These are phyloP conservation scores for Pseudozyma pruni DNA, from an alignment of 1,284 basidiomycete species.

Conservation along the genomic window DNA sequence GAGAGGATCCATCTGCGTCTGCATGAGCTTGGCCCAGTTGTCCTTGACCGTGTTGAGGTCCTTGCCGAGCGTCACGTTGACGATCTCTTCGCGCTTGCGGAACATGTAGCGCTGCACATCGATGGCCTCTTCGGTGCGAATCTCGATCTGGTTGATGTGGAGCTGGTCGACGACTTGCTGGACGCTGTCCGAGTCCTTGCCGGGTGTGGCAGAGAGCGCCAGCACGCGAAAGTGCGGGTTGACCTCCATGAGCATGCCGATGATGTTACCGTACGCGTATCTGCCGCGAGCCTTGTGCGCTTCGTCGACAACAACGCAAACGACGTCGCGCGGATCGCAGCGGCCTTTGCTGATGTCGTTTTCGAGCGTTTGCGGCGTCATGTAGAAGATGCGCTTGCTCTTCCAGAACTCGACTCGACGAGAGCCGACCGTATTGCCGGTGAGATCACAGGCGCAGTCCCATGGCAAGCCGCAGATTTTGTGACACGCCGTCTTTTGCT, in stretches of 20 bases:
- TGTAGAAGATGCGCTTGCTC: conserved; percentile 91
- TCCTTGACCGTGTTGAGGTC: conserved; percentile 60
- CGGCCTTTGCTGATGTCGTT: conserved; percentile 83
- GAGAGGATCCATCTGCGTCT: conserved; percentile 51
- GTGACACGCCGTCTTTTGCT: conserved; percentile 88
- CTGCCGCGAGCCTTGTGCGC: conserved; percentile 93
- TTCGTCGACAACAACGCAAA: conserved; percentile 90
- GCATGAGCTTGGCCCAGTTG: conserved; percentile 67
- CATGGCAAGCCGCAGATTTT: conserved; percentile 92
- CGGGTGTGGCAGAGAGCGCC: conserved; percentile 95
- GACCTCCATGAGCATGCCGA: conserved; percentile 89
- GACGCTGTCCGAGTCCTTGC: conserved; percentile 83
- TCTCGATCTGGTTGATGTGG: conserved; percentile 96
- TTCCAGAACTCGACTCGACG: conserved; percentile 74
- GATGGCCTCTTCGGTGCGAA: conserved; percentile 88
- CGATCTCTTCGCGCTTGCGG: conserved; percentile 73
- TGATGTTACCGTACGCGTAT: conserved; percentile 89
- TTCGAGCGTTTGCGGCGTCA: conserved; percentile 94
- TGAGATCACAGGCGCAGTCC: conserved; percentile 84
- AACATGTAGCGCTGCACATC: conserved; percentile 89
- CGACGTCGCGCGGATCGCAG: conserved; percentile 81
- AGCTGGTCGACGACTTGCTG: conserved; percentile 91
- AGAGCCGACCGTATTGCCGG: conserved; percentile 72
- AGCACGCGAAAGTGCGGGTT: conserved; percentile 93
- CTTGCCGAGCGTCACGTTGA: conserved; percentile 56